Conservation (phyloP, 352 stramenopile species). For the Phytopythium litorale region DNA sequence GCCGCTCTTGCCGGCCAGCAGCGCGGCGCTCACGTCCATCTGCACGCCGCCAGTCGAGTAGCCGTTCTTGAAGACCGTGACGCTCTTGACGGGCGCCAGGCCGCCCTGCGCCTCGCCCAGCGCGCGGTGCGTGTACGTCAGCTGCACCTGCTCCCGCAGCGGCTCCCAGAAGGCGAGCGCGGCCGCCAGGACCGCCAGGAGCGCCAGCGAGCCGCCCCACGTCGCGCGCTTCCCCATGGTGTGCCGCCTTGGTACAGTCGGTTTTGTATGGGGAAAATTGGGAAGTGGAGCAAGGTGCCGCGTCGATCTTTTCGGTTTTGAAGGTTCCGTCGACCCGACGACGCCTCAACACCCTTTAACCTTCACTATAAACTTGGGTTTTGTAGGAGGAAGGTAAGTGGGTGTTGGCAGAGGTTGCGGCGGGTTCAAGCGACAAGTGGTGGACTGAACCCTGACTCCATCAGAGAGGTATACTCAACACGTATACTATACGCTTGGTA, state of each 20-base stretch:
- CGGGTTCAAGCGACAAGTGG: not conserved
- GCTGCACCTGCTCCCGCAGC: conserved; percentile 58
- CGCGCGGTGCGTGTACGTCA: conserved; percentile 55
- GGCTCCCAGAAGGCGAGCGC: conserved; percentile 51
- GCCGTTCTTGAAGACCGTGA: conserved; percentile 78
- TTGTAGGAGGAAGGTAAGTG: not conserved
- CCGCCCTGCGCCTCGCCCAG: conserved; percentile 31
- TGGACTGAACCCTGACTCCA: not conserved
- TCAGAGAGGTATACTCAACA: not conserved
- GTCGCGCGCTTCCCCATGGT: conserved; percentile 53
- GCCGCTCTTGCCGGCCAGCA: conserved; percentile 44
- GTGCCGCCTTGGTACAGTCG: no score
- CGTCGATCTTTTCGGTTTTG: no score
- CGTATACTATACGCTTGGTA: not conserved
- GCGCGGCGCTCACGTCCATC: conserved; percentile 57
- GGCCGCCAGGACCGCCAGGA: conserved; percentile 34
- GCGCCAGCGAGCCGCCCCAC: conserved; percentile 30
- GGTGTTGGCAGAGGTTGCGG: not conserved
- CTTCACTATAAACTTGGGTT: not conserved
- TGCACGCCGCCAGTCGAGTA: conserved; percentile 72
- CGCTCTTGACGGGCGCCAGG: conserved; percentile 42
- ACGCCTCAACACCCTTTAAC: not conserved
- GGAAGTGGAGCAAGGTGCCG: no score
- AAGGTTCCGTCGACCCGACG: not conserved
- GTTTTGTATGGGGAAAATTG: no score